phyloP scores from a whole-genome alignment of 2,329 filamentous ascomycete species.

The Nemania diffusa region DNA sequence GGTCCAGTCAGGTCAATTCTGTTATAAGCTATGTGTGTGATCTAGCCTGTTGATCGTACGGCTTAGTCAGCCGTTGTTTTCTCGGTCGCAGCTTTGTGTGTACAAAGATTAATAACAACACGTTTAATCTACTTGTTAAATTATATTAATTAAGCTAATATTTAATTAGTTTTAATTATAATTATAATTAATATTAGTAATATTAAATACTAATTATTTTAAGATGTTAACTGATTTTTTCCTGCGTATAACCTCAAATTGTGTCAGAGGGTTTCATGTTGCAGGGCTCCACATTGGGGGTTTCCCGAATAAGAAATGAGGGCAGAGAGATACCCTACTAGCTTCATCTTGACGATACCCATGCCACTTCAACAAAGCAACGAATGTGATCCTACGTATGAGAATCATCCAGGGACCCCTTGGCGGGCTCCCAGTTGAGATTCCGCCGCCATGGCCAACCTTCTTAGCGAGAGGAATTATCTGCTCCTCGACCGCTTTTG shows the following conservation, averaged over 20 bases:
- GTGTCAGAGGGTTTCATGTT: conserved; percentile 1
- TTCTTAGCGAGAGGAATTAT: not conserved
- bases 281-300: not conserved
- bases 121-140: no score
- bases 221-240: no score
- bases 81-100: no score
- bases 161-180: no score
- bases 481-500: not conserved
- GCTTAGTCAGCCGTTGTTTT: no score
- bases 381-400: conserved; percentile 9
- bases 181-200: no score
- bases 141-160: no score
- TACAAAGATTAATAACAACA: no score
- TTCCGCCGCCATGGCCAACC: not conserved
- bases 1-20: no score
- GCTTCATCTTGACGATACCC: not conserved
- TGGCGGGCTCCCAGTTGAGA: not conserved
- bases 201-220: no score
- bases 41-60: no score
- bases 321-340: not conserved
- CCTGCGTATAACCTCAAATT: not conserved
- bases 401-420: not conserved
- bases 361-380: not conserved
- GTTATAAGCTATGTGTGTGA: no score
- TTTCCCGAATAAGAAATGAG: not conserved